phyloP scores from a whole-genome alignment of 441 rosid genomes.

The Erodium chrysanthum region DNA sequence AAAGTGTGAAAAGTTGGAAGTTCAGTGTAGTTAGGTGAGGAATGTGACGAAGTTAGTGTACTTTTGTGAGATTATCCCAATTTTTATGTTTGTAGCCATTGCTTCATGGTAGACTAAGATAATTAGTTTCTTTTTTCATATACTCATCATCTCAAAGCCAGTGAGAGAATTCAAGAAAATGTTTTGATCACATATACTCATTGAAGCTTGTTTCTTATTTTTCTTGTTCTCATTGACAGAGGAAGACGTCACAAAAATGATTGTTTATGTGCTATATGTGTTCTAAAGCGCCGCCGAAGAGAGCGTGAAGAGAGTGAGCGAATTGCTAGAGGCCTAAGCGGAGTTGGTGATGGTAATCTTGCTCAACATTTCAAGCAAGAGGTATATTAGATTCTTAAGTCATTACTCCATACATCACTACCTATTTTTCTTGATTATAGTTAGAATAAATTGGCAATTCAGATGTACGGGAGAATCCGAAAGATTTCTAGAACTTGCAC shows the following conservation, averaged over 20 bases:
- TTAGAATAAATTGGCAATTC: background rate
- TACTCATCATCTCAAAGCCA: background rate
- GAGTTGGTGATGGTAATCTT: conserved; percentile 24
- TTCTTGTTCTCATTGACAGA: conserved; percentile 33
- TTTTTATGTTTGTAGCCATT: background rate
- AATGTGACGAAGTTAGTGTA: too few relatives aligned
- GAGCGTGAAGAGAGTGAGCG: conserved; percentile 74
- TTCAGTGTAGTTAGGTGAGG: too few relatives aligned
- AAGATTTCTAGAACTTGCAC: background rate
- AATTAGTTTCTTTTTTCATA: background rate
- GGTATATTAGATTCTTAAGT: conserved; percentile 24
- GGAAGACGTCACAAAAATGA: conserved; percentile 77
- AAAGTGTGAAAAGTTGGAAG: too few relatives aligned
- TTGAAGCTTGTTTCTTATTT: background rate
- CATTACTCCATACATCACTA: background rate
- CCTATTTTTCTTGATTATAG: background rate
- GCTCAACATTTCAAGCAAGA: conserved; percentile 46
- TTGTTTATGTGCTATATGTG: conserved; percentile 91
- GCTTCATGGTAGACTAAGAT: background rate
- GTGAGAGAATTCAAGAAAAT: background rate
- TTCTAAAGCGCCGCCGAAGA: conserved; percentile 79
- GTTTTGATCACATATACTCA: background rate
- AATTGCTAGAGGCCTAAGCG: conserved; percentile 46
- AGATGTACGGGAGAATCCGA: background rate
- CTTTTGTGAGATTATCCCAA: too few relatives aligned